Percentiles rank a stretch among this genome's conserved stretches.
Evolutionary conservation across 352 stramenopile species (phyloP).

Genomic region (Phytopythium aichiense): DNA sequence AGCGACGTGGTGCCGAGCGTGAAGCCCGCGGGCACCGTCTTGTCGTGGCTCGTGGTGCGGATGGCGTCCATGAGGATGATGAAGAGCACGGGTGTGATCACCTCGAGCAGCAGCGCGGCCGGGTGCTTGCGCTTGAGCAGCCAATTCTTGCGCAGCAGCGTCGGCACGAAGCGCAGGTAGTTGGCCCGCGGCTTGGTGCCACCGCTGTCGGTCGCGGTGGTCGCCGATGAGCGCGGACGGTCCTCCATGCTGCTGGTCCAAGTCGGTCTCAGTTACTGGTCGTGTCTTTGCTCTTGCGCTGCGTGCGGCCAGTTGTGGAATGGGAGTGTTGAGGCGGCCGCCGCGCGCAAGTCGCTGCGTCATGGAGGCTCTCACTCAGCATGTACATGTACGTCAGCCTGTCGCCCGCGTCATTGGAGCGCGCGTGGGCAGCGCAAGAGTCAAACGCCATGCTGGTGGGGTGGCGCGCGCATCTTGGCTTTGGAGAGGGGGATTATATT

Average conservation of each 20-base stretch:
- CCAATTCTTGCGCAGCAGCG: constrained; percentile 74
- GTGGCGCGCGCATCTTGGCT: neutral
- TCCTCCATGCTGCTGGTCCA: neutral
- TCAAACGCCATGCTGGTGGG: neutral
- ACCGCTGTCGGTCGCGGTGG: neutral
- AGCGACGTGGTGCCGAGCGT: constrained; percentile 18
- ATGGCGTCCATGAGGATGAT: constrained; percentile 55
- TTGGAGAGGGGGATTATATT: neutral
- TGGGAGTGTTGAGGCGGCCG: neutral
- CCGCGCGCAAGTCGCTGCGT: neutral
- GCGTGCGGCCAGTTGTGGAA: neutral
- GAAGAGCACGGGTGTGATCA: constrained; percentile 56
- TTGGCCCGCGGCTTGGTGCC: neutral
- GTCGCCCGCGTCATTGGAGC: too few species aligned
- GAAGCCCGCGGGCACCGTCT: constrained; percentile 35
- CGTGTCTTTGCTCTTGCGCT: neutral
- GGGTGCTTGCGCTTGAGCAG: constrained; percentile 69
- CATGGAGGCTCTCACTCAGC: too few species aligned
- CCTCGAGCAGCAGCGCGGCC: constrained; percentile 45
- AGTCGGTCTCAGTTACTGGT: neutral
- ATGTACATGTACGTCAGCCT: too few species aligned
- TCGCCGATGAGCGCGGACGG: neutral
- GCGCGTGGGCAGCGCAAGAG: neutral
- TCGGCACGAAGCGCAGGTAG: constrained; percentile 43
- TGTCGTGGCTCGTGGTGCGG: constrained; percentile 30